phyloP scores from a whole-genome alignment of 2,329 filamentous ascomycete genomes.

The Aspergillus sp. region DNA sequence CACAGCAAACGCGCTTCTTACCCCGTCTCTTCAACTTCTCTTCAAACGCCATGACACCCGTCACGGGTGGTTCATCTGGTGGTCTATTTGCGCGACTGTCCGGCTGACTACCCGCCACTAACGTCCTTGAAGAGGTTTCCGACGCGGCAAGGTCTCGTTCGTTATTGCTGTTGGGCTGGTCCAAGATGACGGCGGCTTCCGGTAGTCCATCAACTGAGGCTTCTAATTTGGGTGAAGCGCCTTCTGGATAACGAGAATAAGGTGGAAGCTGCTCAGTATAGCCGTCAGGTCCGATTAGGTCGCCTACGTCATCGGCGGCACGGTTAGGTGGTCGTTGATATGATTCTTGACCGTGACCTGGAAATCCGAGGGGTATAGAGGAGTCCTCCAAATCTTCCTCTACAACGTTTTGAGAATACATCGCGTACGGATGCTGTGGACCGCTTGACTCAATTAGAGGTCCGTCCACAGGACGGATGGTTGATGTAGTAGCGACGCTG shows the following conservation, averaged over 20 bases:
- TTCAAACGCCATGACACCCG: slow-evolving; percentile 47
- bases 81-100: slow-evolving; percentile 21
- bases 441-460: slow-evolving; percentile 65
- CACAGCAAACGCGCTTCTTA: slow-evolving; percentile 51
- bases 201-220: slow-evolving; percentile 34
- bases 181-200: slow-evolving; percentile 49
- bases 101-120: slow-evolving; percentile 27
- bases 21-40: slow-evolving; percentile 52
- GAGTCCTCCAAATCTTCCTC: slow-evolving; percentile 57
- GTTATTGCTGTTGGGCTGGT: slow-evolving; percentile 55
- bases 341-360: slow-evolving; percentile 63
- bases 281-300: slow-evolving; percentile 84
- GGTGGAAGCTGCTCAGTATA: slow-evolving; percentile 91
- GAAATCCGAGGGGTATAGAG: slow-evolving; percentile 73
- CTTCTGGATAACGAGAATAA: slow-evolving; percentile 87
- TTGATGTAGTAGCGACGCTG: slow-evolving; percentile 74
- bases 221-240: slow-evolving; percentile 63
- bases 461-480: slow-evolving; percentile 61
- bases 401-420: slow-evolving; percentile 80
- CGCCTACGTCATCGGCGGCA: slow-evolving; percentile 78
- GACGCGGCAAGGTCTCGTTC: slow-evolving; percentile 34
- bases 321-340: slow-evolving; percentile 73
- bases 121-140: slow-evolving; percentile 37
- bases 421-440: slow-evolving; percentile 81
- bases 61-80: slow-evolving; percentile 30